Evolutionary conservation across 495 filamentous ascomycete genomes (phyloP).

Genomic region (Aspergillus carlsbadensis): DNA sequence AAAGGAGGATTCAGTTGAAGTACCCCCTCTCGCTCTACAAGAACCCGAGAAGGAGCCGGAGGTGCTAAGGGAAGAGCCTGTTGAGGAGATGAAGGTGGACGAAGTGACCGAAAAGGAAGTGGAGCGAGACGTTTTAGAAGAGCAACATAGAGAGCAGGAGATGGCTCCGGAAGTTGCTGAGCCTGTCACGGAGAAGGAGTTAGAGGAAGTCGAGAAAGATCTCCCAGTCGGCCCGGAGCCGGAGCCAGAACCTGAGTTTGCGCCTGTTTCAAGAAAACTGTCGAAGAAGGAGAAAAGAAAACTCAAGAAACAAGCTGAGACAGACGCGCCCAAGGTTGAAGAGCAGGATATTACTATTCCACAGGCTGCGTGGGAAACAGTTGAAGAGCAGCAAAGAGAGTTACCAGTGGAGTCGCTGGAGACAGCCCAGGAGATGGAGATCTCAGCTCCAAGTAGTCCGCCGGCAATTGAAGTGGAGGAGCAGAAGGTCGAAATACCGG

Average conservation of each 20-base stretch:
- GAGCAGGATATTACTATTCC: slow-evolving; percentile 5
- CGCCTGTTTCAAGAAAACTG: slow-evolving; percentile 24
- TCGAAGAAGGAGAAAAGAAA: slow-evolving; percentile 47
- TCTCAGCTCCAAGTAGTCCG: no score
- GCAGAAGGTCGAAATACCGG: not conserved
- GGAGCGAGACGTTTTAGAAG: not conserved
- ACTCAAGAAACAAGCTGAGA: slow-evolving; percentile 33
- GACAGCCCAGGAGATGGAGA: not conserved
- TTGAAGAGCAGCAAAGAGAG: not conserved
- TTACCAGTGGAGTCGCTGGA: not conserved
- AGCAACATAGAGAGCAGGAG: slow-evolving; percentile 2
- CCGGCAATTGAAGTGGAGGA: not conserved
- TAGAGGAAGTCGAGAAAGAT: not conserved
- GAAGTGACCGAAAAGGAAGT: not conserved
- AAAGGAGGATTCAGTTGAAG: not conserved
- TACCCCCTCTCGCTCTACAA: not conserved
- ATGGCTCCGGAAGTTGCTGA: not conserved
- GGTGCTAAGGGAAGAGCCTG: not conserved
- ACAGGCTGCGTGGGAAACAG: not conserved
- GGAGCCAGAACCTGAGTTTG: not conserved
- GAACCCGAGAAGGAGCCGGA: not conserved
- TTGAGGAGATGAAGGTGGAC: not conserved
- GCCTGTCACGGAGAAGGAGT: not conserved
- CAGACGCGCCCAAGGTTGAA: slow-evolving; percentile 11
- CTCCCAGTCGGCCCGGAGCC: no score